These are phyloP conservation scores for Blyttiomyces sp. DNA, from an alignment of 371 early-diverging fungal genomes.

Conservation along the genomic window DNA sequence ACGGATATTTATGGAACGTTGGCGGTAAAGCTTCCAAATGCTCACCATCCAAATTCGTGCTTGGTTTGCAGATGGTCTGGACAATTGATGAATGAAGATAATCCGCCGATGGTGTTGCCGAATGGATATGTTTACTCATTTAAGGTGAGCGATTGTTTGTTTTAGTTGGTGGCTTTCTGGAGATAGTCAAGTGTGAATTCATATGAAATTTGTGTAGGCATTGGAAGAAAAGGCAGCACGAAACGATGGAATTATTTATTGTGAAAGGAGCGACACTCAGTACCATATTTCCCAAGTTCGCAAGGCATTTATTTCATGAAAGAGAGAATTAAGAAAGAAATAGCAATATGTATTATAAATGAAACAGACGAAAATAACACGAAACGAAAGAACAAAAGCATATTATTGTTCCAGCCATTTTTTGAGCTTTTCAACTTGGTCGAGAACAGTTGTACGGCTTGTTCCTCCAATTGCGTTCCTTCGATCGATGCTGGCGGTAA, in stretches of 20 bases:
- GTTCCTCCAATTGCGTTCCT: conserved; percentile 89
- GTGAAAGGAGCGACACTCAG: conserved; percentile 72
- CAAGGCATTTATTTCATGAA: conserved; percentile 80
- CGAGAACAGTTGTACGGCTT: conserved; percentile 68
- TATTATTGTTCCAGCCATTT: conserved; percentile 1
- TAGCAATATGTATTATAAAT: neutral
- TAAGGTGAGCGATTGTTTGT: conserved; percentile 39
- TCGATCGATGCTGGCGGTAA: conserved; percentile 81
- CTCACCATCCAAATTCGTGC: conserved; percentile 90
- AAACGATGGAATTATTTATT: conserved; percentile 70
- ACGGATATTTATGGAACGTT: conserved; percentile 76
- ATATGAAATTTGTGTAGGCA: conserved; percentile 45
- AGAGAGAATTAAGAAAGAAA: neutral
- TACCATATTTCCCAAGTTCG: conserved; percentile 65
- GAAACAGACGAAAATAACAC: neutral
- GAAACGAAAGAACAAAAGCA: neutral
- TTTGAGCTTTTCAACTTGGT: conserved; percentile 71
- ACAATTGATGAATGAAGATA: conserved; percentile 92
- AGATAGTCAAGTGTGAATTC: neutral
- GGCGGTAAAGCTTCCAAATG: conserved; percentile 77
- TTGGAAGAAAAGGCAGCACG: conserved; percentile 77
- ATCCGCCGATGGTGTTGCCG: conserved; percentile 90
- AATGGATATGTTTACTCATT: conserved; percentile 92
- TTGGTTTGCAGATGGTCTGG: conserved; percentile 90
- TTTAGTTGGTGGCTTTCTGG: neutral